phyloP scores from a whole-genome alignment of 1,139 yeast genomes.

The Pneumocystis canis region DNA sequence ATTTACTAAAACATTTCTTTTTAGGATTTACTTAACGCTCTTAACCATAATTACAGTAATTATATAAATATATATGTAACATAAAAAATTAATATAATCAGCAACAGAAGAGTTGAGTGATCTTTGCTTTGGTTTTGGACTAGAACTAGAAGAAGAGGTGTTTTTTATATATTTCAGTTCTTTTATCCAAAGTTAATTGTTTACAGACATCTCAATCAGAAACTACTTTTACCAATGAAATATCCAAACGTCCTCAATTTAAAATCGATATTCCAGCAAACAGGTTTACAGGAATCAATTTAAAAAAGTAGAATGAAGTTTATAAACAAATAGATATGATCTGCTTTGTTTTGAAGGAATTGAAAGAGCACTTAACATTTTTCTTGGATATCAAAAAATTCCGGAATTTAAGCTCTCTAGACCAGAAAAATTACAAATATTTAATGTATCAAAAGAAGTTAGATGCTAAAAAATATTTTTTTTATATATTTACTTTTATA shows the following conservation, averaged over 20 bases:
- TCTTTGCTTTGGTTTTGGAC: conserved; percentile 92
- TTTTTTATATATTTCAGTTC: conserved; percentile 4
- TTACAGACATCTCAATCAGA: conserved; percentile 31
- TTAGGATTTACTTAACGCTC: not conserved
- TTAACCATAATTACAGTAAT: not conserved
- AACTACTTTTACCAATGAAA: conserved; percentile 32
- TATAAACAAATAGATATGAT: conserved; percentile 49
- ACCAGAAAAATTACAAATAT: conserved; percentile 50
- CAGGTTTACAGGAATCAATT: not conserved
- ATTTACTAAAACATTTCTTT: not conserved
- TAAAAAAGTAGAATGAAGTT: conserved; percentile 16
- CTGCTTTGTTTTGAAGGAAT: conserved; percentile 97
- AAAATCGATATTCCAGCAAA: conserved; percentile 97
- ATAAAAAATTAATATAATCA: not conserved
- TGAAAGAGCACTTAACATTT: conserved; percentile 85
- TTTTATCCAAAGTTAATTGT: conserved; percentile 12
- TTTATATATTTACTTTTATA: conserved; percentile 6
- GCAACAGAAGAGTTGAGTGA: conserved; percentile 89
- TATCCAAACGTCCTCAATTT: conserved; percentile 79
- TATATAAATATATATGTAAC: not conserved
- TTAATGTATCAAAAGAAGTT: conserved; percentile 29
- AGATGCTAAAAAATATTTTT: not conserved
- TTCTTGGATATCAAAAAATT: conserved; percentile 49
- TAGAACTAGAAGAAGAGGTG: conserved; percentile 86
- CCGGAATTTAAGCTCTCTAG: conserved; percentile 50